Evolutionary conservation across 2,329 filamentous ascomycete genomes (phyloP), one percentile per base, ranked within the genome.

Genomic region (Venturia asperata): DNA sequence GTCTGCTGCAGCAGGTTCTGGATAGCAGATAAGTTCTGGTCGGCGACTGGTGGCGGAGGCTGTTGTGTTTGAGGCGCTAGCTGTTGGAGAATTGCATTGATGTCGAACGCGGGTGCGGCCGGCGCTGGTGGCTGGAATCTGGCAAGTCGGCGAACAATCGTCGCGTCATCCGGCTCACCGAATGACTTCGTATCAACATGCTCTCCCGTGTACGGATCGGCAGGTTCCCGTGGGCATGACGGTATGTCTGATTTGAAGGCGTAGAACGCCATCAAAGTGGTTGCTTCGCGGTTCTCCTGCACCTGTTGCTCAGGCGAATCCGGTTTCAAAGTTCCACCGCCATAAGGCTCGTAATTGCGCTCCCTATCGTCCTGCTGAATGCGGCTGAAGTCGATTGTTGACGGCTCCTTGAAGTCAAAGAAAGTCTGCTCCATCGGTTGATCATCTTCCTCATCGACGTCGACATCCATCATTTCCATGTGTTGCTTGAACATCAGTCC

Each of bases 401-500:
- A 71, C 43, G 75, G 74, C 27, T 71, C 69, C 17, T 64, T 68
- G 73, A 73, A 78, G 4, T 72, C 69, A 13, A 70, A 70, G 62
- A 70, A 69, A 27, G 77, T 75, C 10, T 80, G 77, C 5, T 79
- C 75, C 2, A 81, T 75, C 11, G 86, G 76, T 19, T 72, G 78
- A 0, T 88, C 84, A 37, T 87, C 85, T 34, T 84, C 84, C 13
- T 87, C 82, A 0, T 67, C 66, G 24, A 62, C 41, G 17, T 67
- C 66, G 39, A 24, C 52, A 2, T 85, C 83, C 56, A 88, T 85
- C 79, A 88, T 86, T 61, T 89, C 87, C 71, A 90, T 76, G 66
- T 82, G 79, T 67, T 80, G 77, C 69, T 81, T 82, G 74, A 82
- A 78, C 77, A 81, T 80, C 52, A 78, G 77, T 42, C 80, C 80